Conservation (phyloP, 2,329 filamentous ascomycete genomes). For the Exophiala alcalophila region DNA sequence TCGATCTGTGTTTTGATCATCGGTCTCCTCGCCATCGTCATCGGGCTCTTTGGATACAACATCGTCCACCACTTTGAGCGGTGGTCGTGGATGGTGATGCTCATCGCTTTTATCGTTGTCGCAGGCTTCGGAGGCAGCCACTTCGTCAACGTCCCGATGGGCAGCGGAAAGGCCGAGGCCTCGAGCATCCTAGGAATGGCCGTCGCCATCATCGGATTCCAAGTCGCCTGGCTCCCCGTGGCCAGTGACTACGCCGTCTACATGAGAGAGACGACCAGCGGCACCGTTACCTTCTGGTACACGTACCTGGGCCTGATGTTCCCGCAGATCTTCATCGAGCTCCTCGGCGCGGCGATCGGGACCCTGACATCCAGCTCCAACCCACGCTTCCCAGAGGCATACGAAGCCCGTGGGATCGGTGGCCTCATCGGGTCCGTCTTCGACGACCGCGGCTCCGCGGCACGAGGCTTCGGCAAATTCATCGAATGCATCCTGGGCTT, state of each 20-base stretch:
- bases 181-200: constrained; percentile 29
- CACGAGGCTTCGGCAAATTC: constrained; percentile 60
- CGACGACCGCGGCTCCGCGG: constrained; percentile 14
- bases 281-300: constrained; percentile 4
- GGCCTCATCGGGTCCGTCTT: constrained; percentile 24
- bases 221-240: constrained; percentile 28
- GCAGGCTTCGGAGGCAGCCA: constrained; percentile 28
- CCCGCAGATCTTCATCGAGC: constrained; percentile 22
- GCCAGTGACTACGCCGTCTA: constrained; percentile 14
- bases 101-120: constrained; percentile 27
- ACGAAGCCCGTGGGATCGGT: constrained; percentile 17
- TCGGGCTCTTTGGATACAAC: constrained; percentile 30
- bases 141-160: constrained; percentile 18
- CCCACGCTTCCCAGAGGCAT: constrained; percentile 17
- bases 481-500: constrained; percentile 63
- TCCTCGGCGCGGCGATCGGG: constrained; percentile 22
- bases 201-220: constrained; percentile 30
- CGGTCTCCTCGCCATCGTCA: constrained; percentile 21
- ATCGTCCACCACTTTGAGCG: constrained; percentile 10
- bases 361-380: constrained; percentile 18
- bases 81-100: constrained; percentile 25
- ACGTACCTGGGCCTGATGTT: constrained; percentile 9
- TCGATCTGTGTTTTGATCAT: constrained; percentile 29
- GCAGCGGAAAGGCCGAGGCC: constrained; percentile 7
- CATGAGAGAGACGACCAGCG: constrained; percentile 7